Conservation (phyloP, 495 filamentous ascomycete species). For the Penicillium flavigenum region DNA sequence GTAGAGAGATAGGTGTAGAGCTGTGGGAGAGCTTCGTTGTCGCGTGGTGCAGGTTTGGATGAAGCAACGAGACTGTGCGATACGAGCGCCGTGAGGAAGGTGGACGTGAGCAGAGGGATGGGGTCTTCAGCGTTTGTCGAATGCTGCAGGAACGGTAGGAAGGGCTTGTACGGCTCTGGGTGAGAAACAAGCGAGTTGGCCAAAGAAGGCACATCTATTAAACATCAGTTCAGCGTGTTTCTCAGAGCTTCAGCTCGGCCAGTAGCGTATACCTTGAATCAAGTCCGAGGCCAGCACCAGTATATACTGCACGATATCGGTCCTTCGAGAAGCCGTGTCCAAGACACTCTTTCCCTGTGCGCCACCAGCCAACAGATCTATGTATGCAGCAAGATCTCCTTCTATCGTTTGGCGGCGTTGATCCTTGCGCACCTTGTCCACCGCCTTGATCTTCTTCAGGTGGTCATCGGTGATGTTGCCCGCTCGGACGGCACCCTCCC, state of each 20-base stretch:
- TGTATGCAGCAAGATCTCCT: conserved; percentile 73
- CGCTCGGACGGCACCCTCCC: conserved; percentile 94
- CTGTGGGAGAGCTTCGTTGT: conserved; percentile 78
- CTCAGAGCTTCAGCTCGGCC: neutral
- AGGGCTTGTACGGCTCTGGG: conserved; percentile 76
- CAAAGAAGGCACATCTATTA: conserved; percentile 72
- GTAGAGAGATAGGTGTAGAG: conserved; percentile 84
- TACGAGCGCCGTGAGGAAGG: conserved; percentile 79
- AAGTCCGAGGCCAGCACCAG: conserved; percentile 86
- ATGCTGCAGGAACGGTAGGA: conserved; percentile 80
- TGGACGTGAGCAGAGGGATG: conserved; percentile 85
- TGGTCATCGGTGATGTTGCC: conserved; percentile 93
- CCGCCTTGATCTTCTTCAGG: conserved; percentile 92
- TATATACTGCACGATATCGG: conserved; percentile 92
- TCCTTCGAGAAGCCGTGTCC: conserved; percentile 71
- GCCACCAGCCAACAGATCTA: conserved; percentile 72
- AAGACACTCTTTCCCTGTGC: conserved; percentile 72
- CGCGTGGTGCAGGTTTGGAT: conserved; percentile 53
- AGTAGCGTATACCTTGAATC: conserved; percentile 64
- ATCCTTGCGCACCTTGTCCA: conserved; percentile 92
- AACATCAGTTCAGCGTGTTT: conserved; percentile 6
- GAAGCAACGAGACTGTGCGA: conserved; percentile 62
- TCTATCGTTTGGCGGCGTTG: conserved; percentile 82
- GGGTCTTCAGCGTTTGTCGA: conserved; percentile 79
- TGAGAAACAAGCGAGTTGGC: conserved; percentile 71